Base-by-base conservation (phyloP, 192 early-diverging fungal species). In the Globomyces pollinis-pini region DNA sequence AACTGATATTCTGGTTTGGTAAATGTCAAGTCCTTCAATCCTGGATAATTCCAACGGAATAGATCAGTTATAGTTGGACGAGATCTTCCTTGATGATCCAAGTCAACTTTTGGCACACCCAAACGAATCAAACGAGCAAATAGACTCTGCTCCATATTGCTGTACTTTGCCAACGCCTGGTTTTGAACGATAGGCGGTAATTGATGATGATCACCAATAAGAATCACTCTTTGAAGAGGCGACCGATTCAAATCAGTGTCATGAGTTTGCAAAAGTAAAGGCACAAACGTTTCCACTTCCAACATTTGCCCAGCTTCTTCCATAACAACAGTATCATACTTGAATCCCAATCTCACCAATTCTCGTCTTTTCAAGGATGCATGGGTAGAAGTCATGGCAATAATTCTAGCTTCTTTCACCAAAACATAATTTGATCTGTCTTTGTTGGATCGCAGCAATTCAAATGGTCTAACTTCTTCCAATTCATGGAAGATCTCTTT, bases 161-260 rank as follows among this genome's bases (percentile, higher is more conserved):
- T 86, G 60, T 89, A 92, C 43, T 83, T 74, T 57, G 86, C 86
- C 65, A 98, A 84, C 0, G 87, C 89, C 38, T 70, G 70, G 65
- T 86, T 91, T 71, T 93, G 87, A 7, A 99, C 94, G 9, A 99
- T 91, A 23, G 95, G 97, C 16, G 94, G 95, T 24, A 98, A 68
- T 63, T 99, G 97, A 63, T 95, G 84, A 65, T 97, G 95, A 66
- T 99, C 97, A 29, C 97, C 97, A 61, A 98, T 96, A 71, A 99
- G 50, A 13, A 99, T 83, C 4, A 98, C 83, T 12, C 97, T 86
- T 70, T 90, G 83, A 31, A 99, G 67, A 0, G 85, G 81, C n/a
- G 68, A 69, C 0, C 58, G 61, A 65, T 85, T 61, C 60, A 75
- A 50, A 73, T 84, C 75, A 31, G 59, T 59, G 34, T 73, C 73